A percentile compares a stretch with the other conserved stretches of the same genome.
Evolutionary conservation across 495 filamentous ascomycete genomes (phyloP).

Genomic region (Patellaria atrata): DNA sequence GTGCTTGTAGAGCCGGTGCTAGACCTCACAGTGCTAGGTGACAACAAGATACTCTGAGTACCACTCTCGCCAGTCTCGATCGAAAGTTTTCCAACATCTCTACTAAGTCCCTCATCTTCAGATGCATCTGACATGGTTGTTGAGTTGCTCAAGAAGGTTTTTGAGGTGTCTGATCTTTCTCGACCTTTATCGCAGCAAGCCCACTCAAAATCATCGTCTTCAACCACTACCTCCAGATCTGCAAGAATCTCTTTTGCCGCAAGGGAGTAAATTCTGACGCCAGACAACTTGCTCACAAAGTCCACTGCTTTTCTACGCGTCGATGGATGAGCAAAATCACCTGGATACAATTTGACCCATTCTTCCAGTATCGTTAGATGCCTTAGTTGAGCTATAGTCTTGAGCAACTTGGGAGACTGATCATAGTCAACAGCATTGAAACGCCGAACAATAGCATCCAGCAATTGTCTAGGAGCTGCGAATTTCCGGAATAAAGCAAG

Average conservation of each 20-base stretch:
- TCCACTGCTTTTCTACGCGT: conserved; percentile 54
- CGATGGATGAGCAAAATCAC: conserved; percentile 73
- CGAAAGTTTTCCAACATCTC: conserved; percentile 14
- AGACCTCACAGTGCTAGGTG: conserved; percentile 14
- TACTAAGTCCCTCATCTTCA: conserved; percentile 16
- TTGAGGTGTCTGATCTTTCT: conserved; percentile 4
- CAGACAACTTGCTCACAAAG: conserved; percentile 55
- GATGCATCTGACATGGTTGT: conserved; percentile 16
- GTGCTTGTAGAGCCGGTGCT: conserved; percentile 18
- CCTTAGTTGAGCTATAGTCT: conserved; percentile 64
- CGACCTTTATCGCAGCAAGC: conserved; percentile 24
- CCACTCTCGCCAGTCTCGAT: too few relatives aligned
- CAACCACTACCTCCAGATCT: conserved; percentile 42
- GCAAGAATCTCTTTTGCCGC: conserved; percentile 69
- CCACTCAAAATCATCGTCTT: conserved; percentile 31
- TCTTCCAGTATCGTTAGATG: conserved; percentile 71
- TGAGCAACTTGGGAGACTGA: conserved; percentile 44
- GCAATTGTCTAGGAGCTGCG: conserved; percentile 59
- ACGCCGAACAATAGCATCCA: conserved; percentile 56
- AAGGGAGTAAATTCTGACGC: conserved; percentile 59
- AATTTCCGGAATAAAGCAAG: conserved; percentile 94
- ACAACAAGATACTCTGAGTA: conserved; percentile 10
- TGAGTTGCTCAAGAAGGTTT: conserved; percentile 10
- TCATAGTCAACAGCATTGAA: conserved; percentile 47
- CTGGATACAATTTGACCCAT: conserved; percentile 84